Evolutionary conservation across 768 basidiomycete species (phyloP).

Genomic region (Filobasidium wieringae): DNA sequence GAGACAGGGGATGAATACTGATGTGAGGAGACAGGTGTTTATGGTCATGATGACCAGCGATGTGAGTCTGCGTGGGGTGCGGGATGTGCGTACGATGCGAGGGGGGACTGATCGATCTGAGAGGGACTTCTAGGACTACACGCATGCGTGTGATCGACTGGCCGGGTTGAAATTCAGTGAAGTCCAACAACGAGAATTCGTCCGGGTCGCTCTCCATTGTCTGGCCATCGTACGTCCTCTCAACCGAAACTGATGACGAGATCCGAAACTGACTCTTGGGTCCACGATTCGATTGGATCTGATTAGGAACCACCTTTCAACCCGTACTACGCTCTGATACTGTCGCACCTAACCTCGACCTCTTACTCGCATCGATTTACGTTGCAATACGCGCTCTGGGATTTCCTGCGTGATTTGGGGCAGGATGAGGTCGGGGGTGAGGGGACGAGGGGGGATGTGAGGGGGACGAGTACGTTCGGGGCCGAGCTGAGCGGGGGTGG

Average conservation of each 20-base stretch:
- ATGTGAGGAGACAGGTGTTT: conserved; percentile 80
- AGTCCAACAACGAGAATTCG: conserved; percentile 83
- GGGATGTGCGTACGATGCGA: background rate
- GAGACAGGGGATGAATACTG: conserved; percentile 98
- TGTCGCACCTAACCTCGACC: conserved; percentile 62
- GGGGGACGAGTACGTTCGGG: conserved; percentile 17
- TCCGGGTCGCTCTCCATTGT: conserved; percentile 86
- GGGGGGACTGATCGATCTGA: background rate
- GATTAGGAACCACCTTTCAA: conserved; percentile 79
- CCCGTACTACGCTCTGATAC: conserved; percentile 85
- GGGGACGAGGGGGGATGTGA: conserved; percentile 42
- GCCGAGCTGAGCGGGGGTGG: background rate
- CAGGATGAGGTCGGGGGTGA: conserved; percentile 69
- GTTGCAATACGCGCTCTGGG: conserved; percentile 90
- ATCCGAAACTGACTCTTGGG: background rate
- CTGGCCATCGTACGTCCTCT: conserved; percentile 41
- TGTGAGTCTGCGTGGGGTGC: conserved; percentile 44
- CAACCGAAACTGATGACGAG: background rate
- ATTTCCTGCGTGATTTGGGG: conserved; percentile 83
- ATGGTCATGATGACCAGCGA: conserved; percentile 91
- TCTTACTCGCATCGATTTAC: conserved; percentile 84
- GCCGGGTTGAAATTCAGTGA: conserved; percentile 71
- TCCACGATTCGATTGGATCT: background rate
- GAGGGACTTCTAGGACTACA: conserved; percentile 66
- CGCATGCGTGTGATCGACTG: conserved; percentile 89